Evolutionary conservation across 2,329 filamentous ascomycete species (phyloP), one percentile per base, ranked within the genome.

Genomic region (Aureobasidium vineae): DNA sequence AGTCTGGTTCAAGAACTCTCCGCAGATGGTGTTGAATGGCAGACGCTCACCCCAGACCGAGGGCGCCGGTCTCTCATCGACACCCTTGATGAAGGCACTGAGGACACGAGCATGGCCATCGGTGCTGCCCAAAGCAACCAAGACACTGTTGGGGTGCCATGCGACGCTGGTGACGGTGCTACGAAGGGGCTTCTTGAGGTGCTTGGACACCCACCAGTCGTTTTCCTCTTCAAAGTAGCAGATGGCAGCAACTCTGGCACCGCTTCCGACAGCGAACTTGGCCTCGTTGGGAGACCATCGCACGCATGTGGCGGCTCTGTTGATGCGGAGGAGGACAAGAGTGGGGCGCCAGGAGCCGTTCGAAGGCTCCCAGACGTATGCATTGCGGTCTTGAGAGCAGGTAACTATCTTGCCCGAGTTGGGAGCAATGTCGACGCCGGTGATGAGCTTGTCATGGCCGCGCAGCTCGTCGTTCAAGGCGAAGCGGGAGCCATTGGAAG

Each of bases 171-270:
- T 98, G 73, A 99, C 94, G 66, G 95, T 99, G 77, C 92, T 97
- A 71, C 94, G 90, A 74, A 99, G 96, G 23, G 95, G 95, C 85
- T 98, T 99, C 87, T 98, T 98, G 75, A 99, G 81, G 80, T 99
- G 95, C 84, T 99, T 99, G 43, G 93, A 97, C 49, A 99, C 94
- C 95, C 95, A 99, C 95, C 95, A 99, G 82, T 99, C 93, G 79
- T 99, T 97, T 79, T 99, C 95, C 77, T 97, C 91, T 76, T 99
- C 95, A 73, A 99, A 99, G 82, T 98, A 98, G 84, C 95, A 99
- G 72, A 98, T 86, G 47, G 95, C 92, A 74, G 99, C 97, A 70
- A 97, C 90, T 70, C 95, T 89, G 72, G 97, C 95, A 69, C 95
- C 95, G 33, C 93, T 97, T 68, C 95, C 95, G 31, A 98, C 95